Conservation (phyloP, 805 yeast species). For the Cyberlindnera mycetangii region DNA sequence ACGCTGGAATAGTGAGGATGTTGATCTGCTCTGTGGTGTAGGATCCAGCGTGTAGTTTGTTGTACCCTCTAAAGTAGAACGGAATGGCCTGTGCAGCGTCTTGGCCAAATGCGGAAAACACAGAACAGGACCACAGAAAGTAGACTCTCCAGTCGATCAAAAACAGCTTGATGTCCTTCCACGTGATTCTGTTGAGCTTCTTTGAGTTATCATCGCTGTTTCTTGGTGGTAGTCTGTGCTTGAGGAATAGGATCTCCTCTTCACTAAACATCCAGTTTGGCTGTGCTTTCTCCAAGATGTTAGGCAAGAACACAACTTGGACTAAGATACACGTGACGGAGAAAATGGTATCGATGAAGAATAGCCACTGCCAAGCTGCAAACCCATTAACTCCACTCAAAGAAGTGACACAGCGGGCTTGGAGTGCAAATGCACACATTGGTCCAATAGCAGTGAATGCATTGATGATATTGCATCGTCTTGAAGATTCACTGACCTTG, state of each 20-base stretch:
- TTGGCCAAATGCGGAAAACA: conserved; percentile 9
- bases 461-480: conserved; percentile 60
- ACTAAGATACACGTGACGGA: conserved; percentile 31
- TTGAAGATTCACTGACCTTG: conserved; percentile 50
- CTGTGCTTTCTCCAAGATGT: conserved; percentile 29
- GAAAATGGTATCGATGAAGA: conserved; percentile 60
- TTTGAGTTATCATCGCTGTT: conserved; percentile 5
- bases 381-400: conserved; percentile 44
- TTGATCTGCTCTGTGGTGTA: conserved; percentile 14
- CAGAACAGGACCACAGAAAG: conserved; percentile 10
- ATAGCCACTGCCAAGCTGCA: conserved; percentile 68
- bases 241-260: conserved; percentile 10
- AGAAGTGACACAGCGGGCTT: conserved; percentile 46
- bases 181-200: conserved; percentile 2
- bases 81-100: conserved; percentile 11
- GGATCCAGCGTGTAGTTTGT: conserved; percentile 4
- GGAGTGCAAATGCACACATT: conserved; percentile 54
- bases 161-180: conserved; percentile 7
- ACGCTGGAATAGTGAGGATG: conserved; percentile 8
- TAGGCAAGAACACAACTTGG: conserved; percentile 21
- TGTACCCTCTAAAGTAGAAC: conserved; percentile 15
- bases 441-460: conserved; percentile 63
- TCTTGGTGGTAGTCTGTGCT: conserved; percentile 14
- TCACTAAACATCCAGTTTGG: conserved; percentile 29
- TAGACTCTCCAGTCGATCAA: conserved; percentile 13